These are phyloP conservation scores for Clarireedia paspali DNA, from an alignment of 2,329 filamentous ascomycete genomes.

Conservation along the genomic window DNA sequence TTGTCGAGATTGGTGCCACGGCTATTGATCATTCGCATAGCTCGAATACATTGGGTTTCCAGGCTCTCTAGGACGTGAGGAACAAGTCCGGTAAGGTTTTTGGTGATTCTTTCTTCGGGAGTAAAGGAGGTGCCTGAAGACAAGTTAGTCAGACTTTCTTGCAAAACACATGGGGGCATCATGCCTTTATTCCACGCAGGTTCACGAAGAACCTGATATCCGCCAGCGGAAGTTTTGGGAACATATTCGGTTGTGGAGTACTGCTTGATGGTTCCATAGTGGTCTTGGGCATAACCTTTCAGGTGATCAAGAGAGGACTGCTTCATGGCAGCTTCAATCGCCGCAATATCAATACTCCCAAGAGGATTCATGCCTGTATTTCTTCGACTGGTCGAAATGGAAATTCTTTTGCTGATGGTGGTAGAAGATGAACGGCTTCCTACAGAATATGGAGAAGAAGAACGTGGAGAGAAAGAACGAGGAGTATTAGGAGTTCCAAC, in stretches of 20 bases:
- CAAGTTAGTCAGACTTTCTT: constrained; percentile 8
- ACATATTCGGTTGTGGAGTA: constrained; percentile 46
- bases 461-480: constrained; percentile 21
- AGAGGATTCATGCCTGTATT: constrained; percentile 23
- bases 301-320: constrained; percentile 52
- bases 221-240: constrained; percentile 42
- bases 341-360: constrained; percentile 40
- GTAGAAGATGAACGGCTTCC: constrained; percentile 23
- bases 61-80: constrained; percentile 56
- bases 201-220: constrained; percentile 54
- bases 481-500: constrained; percentile 8
- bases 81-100: constrained; percentile 59
- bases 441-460: constrained; percentile 24
- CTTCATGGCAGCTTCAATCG: constrained; percentile 53
- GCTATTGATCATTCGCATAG: constrained; percentile 66
- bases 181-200: constrained; percentile 60
- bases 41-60: constrained; percentile 54
- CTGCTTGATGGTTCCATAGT: constrained; percentile 49
- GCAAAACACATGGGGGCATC: background rate
- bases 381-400: constrained; percentile 22
- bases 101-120: constrained; percentile 53
- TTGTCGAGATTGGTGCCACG: constrained; percentile 68
- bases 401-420: constrained; percentile 25
- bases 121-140: constrained; percentile 52
- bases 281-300: constrained; percentile 50